Evolutionary conservation across 768 basidiomycete species (phyloP).

Genomic region (Russula earlei): DNA sequence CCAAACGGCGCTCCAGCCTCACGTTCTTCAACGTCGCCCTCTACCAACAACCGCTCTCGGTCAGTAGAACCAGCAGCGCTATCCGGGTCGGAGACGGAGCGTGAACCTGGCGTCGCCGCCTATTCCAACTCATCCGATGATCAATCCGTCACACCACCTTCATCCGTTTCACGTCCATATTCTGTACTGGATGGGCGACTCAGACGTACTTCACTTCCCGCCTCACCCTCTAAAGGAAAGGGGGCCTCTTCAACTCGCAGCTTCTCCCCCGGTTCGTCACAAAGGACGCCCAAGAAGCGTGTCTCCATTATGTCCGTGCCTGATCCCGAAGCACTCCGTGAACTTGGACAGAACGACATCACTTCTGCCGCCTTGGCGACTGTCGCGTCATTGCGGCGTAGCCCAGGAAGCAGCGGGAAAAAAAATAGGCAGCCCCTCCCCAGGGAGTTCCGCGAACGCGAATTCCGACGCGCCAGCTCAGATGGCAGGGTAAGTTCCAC

Average conservation of each 20-base stretch:
- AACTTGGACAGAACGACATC: constrained; percentile 32
- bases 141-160: constrained; percentile 31
- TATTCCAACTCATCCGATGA: constrained; percentile 31
- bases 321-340: constrained; percentile 16
- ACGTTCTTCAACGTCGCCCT: constrained; percentile 26
- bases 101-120: constrained; percentile 36
- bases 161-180: constrained; percentile 20
- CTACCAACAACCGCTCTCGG: constrained; percentile 27
- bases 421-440: constrained; percentile 44
- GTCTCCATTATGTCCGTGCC: constrained; percentile 30
- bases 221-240: constrained; percentile 32
- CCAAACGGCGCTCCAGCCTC: constrained; percentile 22
- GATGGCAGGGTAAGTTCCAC: constrained; percentile 35
- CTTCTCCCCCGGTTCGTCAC: constrained; percentile 33
- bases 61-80: constrained; percentile 22
- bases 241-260: constrained; percentile 20
- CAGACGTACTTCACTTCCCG: constrained; percentile 41
- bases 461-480: constrained; percentile 29
- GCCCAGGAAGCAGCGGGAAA: constrained; percentile 32
- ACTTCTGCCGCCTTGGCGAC: constrained; percentile 52
- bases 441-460: constrained; percentile 36
- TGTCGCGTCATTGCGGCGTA: constrained; percentile 46
- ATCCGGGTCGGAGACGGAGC: constrained; percentile 80
- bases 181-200: constrained; percentile 27
- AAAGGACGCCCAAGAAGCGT: constrained; percentile 34